Evolutionary conservation across 768 basidiomycete species (phyloP), one percentile per base, ranked within the genome.

Genomic region (Mycena amicta): DNA sequence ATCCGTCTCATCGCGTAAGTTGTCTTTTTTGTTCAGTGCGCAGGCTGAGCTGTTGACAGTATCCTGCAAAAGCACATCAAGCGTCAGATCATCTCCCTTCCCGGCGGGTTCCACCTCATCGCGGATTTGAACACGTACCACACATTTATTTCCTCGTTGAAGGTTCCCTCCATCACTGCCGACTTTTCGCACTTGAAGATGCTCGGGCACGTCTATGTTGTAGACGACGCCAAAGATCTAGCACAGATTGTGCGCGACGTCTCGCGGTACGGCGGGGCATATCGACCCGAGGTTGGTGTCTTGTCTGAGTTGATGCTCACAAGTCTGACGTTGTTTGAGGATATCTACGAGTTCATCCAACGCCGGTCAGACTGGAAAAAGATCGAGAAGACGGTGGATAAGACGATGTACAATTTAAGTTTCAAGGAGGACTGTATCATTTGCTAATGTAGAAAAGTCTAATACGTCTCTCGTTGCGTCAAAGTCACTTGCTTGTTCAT

Each of bases 61-160:
- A 95, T 98, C 67, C 71, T 98, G 29, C 95, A 98, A 69, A 94
- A 96, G 66, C 96, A 98, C 66, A 88, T 98, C 71, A 98, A 99
- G 70, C 83, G 95, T 1, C 95, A 98, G 70, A 99, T 98, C 67
- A 95, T 98, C 50, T 98, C 95, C 1, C 80, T 97, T 31, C 85
- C 78, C 55, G 97, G 97, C 16, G 96, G 96, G 0, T 96, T 98
- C 73, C 93, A 94, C 63, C 88, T 98, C 59, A 98, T 99, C 61
- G 90, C 95, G 2, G 97, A 99, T 71, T 75, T 99, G 59, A 99
- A 98, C 72, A 85, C 90, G 3, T 99, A 99, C 72, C 86, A 97
- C 72, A 72, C 83, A 0, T 99, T 99, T 72, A 87, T 98, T 43
- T 76, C 88, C 0, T 90, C 92, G 2, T 82, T 99, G 45, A 95